Evolutionary conservation across 352 stramenopile genomes (phyloP).

Genomic region (Globisporangium solare): DNA sequence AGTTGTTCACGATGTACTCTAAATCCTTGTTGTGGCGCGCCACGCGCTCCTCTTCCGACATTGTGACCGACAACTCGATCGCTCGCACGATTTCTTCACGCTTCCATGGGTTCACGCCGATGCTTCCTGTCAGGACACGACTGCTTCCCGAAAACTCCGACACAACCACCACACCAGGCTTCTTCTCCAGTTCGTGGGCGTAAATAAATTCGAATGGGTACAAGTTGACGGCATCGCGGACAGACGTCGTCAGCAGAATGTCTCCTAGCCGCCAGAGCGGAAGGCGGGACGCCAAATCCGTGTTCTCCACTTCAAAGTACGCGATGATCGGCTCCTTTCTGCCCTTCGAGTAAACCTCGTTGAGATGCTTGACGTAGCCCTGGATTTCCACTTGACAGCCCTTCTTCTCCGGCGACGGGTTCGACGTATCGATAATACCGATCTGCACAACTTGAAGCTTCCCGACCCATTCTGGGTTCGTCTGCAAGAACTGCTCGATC

Average conservation of each 20-base stretch:
- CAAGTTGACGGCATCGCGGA: slow-evolving; percentile 79
- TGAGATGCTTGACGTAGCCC: slow-evolving; percentile 64
- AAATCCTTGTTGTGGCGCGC: slow-evolving; percentile 81
- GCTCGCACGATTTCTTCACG: slow-evolving; percentile 82
- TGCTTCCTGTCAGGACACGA: slow-evolving; percentile 93
- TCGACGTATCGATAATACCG: slow-evolving; percentile 70
- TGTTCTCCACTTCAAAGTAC: slow-evolving; percentile 79
- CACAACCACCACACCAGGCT: slow-evolving; percentile 91
- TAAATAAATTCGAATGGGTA: slow-evolving; percentile 88
- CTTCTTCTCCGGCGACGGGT: slow-evolving; percentile 65
- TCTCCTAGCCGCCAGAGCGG: slow-evolving; percentile 71
- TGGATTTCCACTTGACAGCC: slow-evolving; percentile 60
- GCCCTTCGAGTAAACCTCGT: slow-evolving; percentile 40
- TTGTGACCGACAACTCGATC: slow-evolving; percentile 59
- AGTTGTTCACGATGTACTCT: slow-evolving; percentile 94
- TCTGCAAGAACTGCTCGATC: slow-evolving; percentile 92
- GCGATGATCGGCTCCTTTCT: slow-evolving; percentile 50
- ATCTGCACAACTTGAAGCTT: slow-evolving; percentile 86
- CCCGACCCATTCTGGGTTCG: slow-evolving; percentile 72
- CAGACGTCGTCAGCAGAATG: slow-evolving; percentile 69
- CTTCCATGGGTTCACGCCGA: slow-evolving; percentile 99
- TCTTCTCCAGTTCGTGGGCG: slow-evolving; percentile 65
- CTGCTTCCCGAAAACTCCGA: slow-evolving; percentile 98
- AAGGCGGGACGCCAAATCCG: slow-evolving; percentile 65
- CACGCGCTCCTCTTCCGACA: slow-evolving; percentile 60